phyloP scores from a whole-genome alignment of 2,329 filamentous ascomycete species.

The Apiospora phragmitis region DNA sequence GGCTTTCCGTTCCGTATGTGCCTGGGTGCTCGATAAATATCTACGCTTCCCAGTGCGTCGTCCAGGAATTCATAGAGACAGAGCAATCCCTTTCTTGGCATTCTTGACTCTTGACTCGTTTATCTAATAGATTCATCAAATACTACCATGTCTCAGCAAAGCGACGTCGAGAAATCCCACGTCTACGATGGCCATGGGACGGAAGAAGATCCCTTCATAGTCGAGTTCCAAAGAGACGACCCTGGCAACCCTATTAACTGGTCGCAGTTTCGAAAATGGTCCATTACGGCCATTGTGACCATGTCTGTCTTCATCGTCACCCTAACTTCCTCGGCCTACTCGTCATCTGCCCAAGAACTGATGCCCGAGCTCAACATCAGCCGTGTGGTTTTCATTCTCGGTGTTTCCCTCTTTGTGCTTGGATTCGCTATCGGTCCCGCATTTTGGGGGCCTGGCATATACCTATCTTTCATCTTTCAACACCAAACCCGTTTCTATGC shows the following conservation, averaged over 20 bases:
- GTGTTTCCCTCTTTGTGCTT: slow-evolving; percentile 52
- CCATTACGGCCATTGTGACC: slow-evolving; percentile 47
- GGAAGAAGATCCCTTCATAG: slow-evolving; percentile 47
- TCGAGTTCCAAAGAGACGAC: slow-evolving; percentile 52
- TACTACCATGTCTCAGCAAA: neutral
- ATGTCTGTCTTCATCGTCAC: slow-evolving; percentile 52
- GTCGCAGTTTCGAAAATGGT: slow-evolving; percentile 48
- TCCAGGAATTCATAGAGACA: neutral
- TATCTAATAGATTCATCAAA: too few species aligned
- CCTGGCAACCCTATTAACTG: slow-evolving; percentile 55
- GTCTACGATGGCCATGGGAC: neutral
- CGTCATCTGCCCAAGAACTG: slow-evolving; percentile 37
- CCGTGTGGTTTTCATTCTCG: slow-evolving; percentile 44
- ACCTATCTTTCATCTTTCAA: neutral
- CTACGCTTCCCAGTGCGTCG: too few species aligned
- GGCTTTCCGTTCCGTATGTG: neutral
- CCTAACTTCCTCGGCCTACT: slow-evolving; percentile 51
- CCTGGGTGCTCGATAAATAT: neutral
- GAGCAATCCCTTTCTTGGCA: too few species aligned
- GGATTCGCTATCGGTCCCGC: slow-evolving; percentile 52
- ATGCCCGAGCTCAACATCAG: slow-evolving; percentile 40
- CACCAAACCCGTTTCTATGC: neutral
- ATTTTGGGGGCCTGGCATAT: slow-evolving; percentile 51
- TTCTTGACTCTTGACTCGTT: too few species aligned
- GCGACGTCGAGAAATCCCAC: neutral